Conservation (phyloP, 805 yeast species). For the Allodekkera sacchari region DNA sequence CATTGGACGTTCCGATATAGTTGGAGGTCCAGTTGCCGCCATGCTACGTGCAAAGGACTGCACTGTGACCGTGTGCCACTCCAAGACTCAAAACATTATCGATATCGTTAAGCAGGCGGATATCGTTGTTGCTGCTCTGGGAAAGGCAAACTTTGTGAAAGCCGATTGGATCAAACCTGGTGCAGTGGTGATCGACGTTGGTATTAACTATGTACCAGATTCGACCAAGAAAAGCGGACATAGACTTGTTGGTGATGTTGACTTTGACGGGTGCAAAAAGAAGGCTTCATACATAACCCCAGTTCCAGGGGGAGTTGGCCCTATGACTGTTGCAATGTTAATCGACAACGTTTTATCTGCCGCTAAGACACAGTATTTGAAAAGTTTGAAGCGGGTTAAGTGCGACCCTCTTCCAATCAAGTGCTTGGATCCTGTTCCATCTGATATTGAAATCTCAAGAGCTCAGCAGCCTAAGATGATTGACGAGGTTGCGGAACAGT, state of each 20-base stretch:
- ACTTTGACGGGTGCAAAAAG: conserved; percentile 45
- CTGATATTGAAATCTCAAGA: conserved; percentile 72
- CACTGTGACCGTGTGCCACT: conserved; percentile 70
- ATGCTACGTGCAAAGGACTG: conserved; percentile 64
- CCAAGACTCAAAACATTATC: conserved; percentile 46
- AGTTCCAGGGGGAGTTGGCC: conserved; percentile 90
- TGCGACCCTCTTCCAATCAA: conserved; percentile 50
- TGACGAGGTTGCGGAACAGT: conserved; percentile 57
- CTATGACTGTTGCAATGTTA: conserved; percentile 84
- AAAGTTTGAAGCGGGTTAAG: conserved; percentile 23
- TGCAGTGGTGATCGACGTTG: conserved; percentile 72
- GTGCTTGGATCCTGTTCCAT: conserved; percentile 63
- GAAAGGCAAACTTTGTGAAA: conserved; percentile 59
- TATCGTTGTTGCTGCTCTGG: conserved; percentile 72
- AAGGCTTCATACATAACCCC: conserved; percentile 69
- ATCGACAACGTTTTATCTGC: conserved; percentile 64
- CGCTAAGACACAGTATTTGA: conserved; percentile 39
- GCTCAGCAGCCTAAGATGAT: conserved; percentile 67
- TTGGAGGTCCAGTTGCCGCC: conserved; percentile 73
- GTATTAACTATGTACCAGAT: conserved; percentile 70
- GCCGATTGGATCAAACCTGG: conserved; percentile 69
- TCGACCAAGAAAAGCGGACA: conserved; percentile 58
- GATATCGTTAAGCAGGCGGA: conserved; percentile 53
- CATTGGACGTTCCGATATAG: conserved; percentile 79
- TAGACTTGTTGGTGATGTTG: conserved; percentile 73